Conservation (phyloP, 2,329 filamentous ascomycete species). For the Pseudogymnoascus sp. region DNA sequence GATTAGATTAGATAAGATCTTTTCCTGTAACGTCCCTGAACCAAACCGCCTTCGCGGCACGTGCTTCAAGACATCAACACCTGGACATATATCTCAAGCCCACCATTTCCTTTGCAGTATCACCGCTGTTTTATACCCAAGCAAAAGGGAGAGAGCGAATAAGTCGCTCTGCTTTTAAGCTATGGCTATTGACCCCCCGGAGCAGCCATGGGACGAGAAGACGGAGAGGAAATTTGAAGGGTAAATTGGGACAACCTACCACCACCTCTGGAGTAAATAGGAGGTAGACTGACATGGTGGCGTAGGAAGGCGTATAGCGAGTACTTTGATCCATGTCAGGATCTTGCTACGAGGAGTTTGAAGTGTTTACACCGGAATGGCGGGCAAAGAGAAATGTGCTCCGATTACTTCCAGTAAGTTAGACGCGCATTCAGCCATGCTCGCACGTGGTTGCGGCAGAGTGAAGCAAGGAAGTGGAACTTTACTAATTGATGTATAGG, state of each 20-base stretch:
- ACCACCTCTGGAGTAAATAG: not conserved
- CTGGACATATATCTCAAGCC: not conserved
- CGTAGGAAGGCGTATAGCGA: slow-evolving; percentile 78
- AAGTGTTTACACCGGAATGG: slow-evolving; percentile 82
- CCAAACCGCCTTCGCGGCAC: not conserved
- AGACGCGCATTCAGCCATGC: not conserved
- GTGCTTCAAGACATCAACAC: slow-evolving; percentile 1
- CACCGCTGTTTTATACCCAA: not conserved
- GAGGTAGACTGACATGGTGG: not conserved
- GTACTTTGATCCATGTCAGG: slow-evolving; percentile 92
- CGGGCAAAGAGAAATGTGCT: slow-evolving; percentile 81
- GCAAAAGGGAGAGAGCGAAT: not conserved
- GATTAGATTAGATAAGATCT: slow-evolving; percentile 5
- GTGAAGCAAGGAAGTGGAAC: slow-evolving; percentile 1
- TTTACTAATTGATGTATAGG: slow-evolving; percentile 38
- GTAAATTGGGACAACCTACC: slow-evolving; percentile 34
- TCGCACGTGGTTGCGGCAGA: slow-evolving; percentile 13
- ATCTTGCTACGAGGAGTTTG: slow-evolving; percentile 77
- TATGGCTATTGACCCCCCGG: not conserved
- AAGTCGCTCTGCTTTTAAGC: not conserved
- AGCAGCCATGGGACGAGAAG: slow-evolving; percentile 46
- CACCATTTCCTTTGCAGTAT: not conserved
- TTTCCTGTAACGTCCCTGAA: not conserved
- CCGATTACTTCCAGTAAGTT: slow-evolving; percentile 87
- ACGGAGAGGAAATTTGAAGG: slow-evolving; percentile 57